phyloP scores from a whole-genome alignment of 305 asterid genomes.

The Caryopteris hybrid region DNA sequence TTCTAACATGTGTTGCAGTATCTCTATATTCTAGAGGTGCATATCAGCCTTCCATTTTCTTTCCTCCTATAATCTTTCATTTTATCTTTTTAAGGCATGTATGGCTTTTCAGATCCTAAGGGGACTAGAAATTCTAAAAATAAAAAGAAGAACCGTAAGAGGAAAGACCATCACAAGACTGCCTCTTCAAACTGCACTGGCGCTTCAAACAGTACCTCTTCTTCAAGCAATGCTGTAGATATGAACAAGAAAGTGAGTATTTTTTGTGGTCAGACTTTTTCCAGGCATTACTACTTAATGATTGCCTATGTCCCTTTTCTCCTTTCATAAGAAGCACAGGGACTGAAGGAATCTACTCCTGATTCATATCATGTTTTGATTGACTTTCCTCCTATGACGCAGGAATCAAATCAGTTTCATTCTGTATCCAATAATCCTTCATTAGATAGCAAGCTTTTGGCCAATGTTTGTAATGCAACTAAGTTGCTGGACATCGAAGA shows the following conservation, averaged over 20 bases:
- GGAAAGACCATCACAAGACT: slow-evolving; percentile 74
- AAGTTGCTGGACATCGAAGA: slow-evolving; percentile 47
- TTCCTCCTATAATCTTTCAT: background rate
- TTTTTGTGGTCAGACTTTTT: slow-evolving; percentile 14
- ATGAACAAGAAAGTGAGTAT: slow-evolving; percentile 46
- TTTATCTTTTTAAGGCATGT: slow-evolving; percentile 8
- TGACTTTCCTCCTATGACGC: slow-evolving; percentile 28
- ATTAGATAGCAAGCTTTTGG: slow-evolving; percentile 30
- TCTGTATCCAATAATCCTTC: slow-evolving; percentile 30
- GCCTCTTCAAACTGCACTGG: slow-evolving; percentile 37
- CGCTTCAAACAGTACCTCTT: slow-evolving; percentile 40
- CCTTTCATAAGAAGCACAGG: background rate
- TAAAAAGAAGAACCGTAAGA: slow-evolving; percentile 85
- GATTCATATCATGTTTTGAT: slow-evolving; percentile 10
- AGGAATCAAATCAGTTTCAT: slow-evolving; percentile 43
- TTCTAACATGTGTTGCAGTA: background rate
- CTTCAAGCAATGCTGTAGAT: slow-evolving; percentile 41
- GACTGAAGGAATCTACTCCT: slow-evolving; percentile 1
- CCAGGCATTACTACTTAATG: slow-evolving; percentile 3
- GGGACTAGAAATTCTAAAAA: slow-evolving; percentile 52
- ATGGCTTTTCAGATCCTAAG: slow-evolving; percentile 56
- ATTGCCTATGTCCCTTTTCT: slow-evolving; percentile 2
- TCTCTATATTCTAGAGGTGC: slow-evolving; percentile 1
- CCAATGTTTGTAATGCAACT: slow-evolving; percentile 33
- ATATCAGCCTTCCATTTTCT: background rate